Evolutionary conservation across 495 filamentous ascomycete genomes (phyloP).

Genomic region (Hypoxylon perforatum): DNA sequence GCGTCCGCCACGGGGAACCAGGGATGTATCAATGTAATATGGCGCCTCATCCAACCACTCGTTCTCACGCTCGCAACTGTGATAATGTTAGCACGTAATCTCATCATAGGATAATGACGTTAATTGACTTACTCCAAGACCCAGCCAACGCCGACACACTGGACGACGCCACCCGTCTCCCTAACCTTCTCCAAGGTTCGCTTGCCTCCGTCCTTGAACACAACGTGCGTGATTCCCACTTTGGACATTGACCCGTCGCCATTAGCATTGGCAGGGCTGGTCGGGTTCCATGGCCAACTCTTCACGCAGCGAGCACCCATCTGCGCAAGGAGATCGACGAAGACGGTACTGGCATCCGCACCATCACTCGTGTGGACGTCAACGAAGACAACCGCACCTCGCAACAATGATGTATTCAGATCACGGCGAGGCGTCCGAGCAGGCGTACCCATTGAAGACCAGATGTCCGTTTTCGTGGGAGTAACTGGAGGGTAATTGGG

Average conservation of each 20-base stretch:
- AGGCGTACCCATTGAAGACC: slow-evolving; percentile 65
- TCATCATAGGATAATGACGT: slow-evolving; percentile 5
- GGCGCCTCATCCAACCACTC: slow-evolving; percentile 76
- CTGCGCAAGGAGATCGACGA: slow-evolving; percentile 80
- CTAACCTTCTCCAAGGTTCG: slow-evolving; percentile 89
- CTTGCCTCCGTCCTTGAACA: slow-evolving; percentile 92
- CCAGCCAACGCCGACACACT: slow-evolving; percentile 89
- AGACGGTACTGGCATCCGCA: slow-evolving; percentile 84
- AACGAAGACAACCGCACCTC: slow-evolving; percentile 85
- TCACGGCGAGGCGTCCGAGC: slow-evolving; percentile 64
- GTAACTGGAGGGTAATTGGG: slow-evolving; percentile 45
- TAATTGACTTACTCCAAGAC: slow-evolving; percentile 77
- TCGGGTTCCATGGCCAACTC: slow-evolving; percentile 86
- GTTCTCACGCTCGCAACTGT: slow-evolving; percentile 82
- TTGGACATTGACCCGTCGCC: slow-evolving; percentile 57
- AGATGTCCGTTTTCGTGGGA: slow-evolving; percentile 53
- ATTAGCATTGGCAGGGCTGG: slow-evolving; percentile 44
- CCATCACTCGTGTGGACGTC: slow-evolving; percentile 94
- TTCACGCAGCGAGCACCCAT: slow-evolving; percentile 90
- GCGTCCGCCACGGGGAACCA: slow-evolving; percentile 78
- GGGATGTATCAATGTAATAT: slow-evolving; percentile 76
- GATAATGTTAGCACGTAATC: slow-evolving; percentile 23
- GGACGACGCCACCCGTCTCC: slow-evolving; percentile 76
- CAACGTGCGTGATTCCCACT: slow-evolving; percentile 91
- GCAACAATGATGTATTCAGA: slow-evolving; percentile 63